These are phyloP conservation scores for Ogataea hybrid DNA, from an alignment of 1,139 yeast genomes.

Conservation along the genomic window DNA sequence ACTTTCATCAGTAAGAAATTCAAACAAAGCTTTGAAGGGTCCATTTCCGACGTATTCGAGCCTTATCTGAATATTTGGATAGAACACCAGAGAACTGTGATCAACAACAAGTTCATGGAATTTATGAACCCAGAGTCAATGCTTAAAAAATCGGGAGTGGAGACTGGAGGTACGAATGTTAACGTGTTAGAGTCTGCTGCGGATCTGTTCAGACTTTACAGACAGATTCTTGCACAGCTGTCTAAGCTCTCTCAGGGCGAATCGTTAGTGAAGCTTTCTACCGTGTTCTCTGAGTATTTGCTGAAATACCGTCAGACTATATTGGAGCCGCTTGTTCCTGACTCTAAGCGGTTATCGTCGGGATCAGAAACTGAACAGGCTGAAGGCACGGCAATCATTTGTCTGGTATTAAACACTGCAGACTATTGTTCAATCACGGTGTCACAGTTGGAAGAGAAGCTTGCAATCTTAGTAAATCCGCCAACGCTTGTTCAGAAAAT, in stretches of 20 bases:
- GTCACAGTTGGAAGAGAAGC: slow-evolving; percentile 68
- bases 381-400: slow-evolving; percentile 66
- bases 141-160: slow-evolving; percentile 40
- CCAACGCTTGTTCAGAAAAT: slow-evolving; percentile 36
- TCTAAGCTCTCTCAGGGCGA: slow-evolving; percentile 70
- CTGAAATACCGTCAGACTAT: slow-evolving; percentile 61
- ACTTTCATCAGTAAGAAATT: slow-evolving; percentile 62
- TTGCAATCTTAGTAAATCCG: slow-evolving; percentile 46
- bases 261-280: slow-evolving; percentile 61
- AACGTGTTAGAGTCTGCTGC: slow-evolving; percentile 60
- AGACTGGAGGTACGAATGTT: slow-evolving; percentile 21
- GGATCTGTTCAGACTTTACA: slow-evolving; percentile 75
- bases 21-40: slow-evolving; percentile 42
- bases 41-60: slow-evolving; percentile 74
- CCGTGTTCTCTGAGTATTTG: slow-evolving; percentile 67
- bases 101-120: slow-evolving; percentile 61
- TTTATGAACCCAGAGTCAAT: slow-evolving; percentile 51
- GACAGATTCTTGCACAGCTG: slow-evolving; percentile 72
- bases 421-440: slow-evolving; percentile 83
- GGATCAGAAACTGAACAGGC: slow-evolving; percentile 32
- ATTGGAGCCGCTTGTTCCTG: slow-evolving; percentile 58
- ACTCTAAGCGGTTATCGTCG: slow-evolving; percentile 34
- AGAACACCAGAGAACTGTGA: slow-evolving; percentile 70
- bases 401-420: slow-evolving; percentile 80
- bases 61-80: slow-evolving; percentile 87